phyloP scores from a whole-genome alignment of 164 flowering plant genomes.

The Tinospora cordifolia region DNA sequence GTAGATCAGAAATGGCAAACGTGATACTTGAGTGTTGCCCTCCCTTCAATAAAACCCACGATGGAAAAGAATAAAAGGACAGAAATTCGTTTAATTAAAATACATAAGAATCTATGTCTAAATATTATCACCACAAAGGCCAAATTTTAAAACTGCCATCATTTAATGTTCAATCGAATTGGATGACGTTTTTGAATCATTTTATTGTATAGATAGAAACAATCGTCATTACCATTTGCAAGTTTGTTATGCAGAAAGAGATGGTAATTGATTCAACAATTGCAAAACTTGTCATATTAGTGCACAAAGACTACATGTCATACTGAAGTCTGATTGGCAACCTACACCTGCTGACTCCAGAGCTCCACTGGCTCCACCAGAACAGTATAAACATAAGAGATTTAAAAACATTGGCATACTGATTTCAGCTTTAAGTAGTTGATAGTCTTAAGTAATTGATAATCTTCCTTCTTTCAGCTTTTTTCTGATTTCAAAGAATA shows the following conservation, averaged over 20 bases:
- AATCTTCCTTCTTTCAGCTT: not conserved
- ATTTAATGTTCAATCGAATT: not conserved
- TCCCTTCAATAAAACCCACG: not conserved
- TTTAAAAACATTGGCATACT: not conserved
- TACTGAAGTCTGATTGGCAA: not conserved
- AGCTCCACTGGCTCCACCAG: not conserved
- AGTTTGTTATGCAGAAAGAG: not conserved
- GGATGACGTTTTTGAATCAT: not conserved
- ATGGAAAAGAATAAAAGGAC: not conserved
- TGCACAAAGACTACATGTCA: not conserved
- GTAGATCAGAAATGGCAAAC: not conserved
- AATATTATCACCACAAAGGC: not conserved
- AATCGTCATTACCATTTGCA: not conserved
- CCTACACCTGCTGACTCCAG: not conserved
- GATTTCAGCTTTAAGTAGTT: not conserved
- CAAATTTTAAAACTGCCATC: not conserved
- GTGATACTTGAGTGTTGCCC: not conserved
- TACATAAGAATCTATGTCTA: not conserved
- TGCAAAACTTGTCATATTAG: not conserved
- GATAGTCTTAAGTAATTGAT: not conserved
- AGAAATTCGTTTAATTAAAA: not conserved
- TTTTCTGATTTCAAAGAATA: too few relatives aligned
- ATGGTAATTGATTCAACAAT: not conserved
- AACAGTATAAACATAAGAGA: not conserved
- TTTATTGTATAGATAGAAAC: not conserved